phyloP scores from a whole-genome alignment of 108 stramenopile genomes.

The Aureococcus anophagefferens region DNA sequence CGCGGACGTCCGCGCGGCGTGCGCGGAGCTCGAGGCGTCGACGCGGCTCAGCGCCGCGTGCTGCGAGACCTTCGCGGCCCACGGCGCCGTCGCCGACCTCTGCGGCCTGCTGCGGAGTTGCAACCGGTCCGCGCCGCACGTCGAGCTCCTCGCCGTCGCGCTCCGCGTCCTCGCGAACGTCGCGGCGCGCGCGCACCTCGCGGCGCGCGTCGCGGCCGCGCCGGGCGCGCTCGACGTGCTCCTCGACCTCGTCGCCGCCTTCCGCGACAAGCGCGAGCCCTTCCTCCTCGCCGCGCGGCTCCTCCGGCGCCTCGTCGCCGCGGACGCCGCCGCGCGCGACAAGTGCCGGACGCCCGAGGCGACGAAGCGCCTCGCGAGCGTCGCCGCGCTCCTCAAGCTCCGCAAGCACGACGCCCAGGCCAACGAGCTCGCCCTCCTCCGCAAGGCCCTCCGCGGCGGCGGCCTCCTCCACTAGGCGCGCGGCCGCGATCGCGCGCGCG shows the following conservation, averaged over 20 bases:
- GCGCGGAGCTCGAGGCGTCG: constrained; percentile 51
- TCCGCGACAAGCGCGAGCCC: constrained; percentile 64
- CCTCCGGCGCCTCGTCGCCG: constrained; percentile 1
- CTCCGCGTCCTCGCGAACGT: constrained; percentile 65
- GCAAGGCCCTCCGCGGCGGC: too few species aligned
- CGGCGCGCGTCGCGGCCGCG: constrained; percentile 30
- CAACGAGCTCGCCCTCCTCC: too few species aligned
- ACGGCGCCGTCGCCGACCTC: constrained; percentile 54
- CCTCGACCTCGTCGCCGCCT: constrained; percentile 70
- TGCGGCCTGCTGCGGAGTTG: constrained; percentile 59
- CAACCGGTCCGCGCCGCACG: constrained; percentile 79
- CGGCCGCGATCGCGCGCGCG: too few species aligned
- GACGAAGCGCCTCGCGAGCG: background rate
- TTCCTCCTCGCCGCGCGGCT: constrained; percentile 37
- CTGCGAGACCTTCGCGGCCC: constrained; percentile 53
- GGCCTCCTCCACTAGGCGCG: too few species aligned
- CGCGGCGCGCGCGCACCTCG: constrained; percentile 41
- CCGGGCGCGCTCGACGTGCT: constrained; percentile 44
- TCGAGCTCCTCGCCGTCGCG: constrained; percentile 60
- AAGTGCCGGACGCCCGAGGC: background rate
- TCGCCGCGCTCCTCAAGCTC: background rate
- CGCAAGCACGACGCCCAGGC: too few species aligned
- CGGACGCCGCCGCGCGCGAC: background rate
- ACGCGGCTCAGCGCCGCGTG: constrained; percentile 55
- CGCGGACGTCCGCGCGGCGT: constrained; percentile 59